phyloP scores from a whole-genome alignment of 805 yeast genomes.

The Ogataea siamensis region DNA sequence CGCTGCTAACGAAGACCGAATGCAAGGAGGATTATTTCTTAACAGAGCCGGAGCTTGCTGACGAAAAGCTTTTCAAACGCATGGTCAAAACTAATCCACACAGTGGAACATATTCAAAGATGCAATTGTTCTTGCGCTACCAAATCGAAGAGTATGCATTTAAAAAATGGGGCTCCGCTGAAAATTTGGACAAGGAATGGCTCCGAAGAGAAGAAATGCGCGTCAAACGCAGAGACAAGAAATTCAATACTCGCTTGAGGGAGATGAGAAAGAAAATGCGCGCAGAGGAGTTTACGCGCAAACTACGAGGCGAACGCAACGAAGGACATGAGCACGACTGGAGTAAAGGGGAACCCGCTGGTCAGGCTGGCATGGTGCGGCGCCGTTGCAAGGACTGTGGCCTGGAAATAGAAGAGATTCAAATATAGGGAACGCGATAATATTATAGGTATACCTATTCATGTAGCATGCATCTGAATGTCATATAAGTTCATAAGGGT shows the following conservation, averaged over 20 bases:
- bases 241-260: slow-evolving; percentile 70
- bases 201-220: slow-evolving; percentile 73
- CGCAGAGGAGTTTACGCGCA: slow-evolving; percentile 84
- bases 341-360: slow-evolving; percentile 51
- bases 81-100: slow-evolving; percentile 94
- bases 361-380: slow-evolving; percentile 37
- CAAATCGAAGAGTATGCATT: slow-evolving; percentile 94
- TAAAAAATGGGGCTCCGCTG: slow-evolving; percentile 92
- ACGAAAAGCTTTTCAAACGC: slow-evolving; percentile 62
- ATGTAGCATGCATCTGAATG: not conserved
- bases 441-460: not conserved
- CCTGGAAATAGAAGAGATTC: slow-evolving; percentile 75
- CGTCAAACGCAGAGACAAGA: slow-evolving; percentile 70
- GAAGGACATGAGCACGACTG: slow-evolving; percentile 74
- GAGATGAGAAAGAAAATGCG: slow-evolving; percentile 91
- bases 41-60: slow-evolving; percentile 90
- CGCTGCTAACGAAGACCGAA: slow-evolving; percentile 91
- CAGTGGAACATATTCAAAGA: slow-evolving; percentile 79
- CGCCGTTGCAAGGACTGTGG: slow-evolving; percentile 81
- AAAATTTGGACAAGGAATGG: slow-evolving; percentile 90
- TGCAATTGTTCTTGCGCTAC: slow-evolving; percentile 87
- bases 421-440: slow-evolving; percentile 29
- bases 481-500: not conserved
- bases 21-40: slow-evolving; percentile 87
- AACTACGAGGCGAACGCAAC: slow-evolving; percentile 53